Evolutionary conservation across 2,329 filamentous ascomycete species (phyloP).

Genomic region (Cladophialophora yegresii): DNA sequence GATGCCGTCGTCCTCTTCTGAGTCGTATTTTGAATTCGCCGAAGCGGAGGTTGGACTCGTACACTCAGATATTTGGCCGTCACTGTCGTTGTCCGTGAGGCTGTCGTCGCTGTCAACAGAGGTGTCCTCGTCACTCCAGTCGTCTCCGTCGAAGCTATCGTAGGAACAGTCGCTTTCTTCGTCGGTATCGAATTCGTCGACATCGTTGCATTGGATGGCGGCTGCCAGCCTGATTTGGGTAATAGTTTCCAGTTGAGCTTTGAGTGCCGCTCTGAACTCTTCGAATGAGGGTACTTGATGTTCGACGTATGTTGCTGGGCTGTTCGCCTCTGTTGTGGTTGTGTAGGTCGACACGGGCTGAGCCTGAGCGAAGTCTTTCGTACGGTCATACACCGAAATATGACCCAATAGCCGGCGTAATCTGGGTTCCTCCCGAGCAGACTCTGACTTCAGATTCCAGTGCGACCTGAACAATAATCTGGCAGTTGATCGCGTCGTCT

Average conservation of each 20-base stretch:
- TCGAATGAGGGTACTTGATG: constrained; percentile 28
- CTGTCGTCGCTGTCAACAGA: constrained; percentile 29
- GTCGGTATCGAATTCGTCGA: constrained; percentile 15
- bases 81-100: constrained; percentile 30
- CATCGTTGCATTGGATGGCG: constrained; percentile 2
- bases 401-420: constrained; percentile 31
- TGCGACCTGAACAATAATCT: constrained; percentile 27
- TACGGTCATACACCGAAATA: constrained; percentile 29
- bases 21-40: constrained; percentile 14
- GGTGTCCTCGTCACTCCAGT: constrained; percentile 25
- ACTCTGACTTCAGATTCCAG: constrained; percentile 30
- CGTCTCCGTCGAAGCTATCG: constrained; percentile 22
- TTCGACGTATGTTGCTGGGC: constrained; percentile 21
- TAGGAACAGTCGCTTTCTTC: constrained; percentile 20
- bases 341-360: background rate
- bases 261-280: constrained; percentile 31
- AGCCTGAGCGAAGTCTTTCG: constrained; percentile 1
- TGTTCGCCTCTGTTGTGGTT: constrained; percentile 5
- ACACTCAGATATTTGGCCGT: constrained; percentile 21
- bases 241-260: constrained; percentile 24
- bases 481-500: constrained; percentile 13
- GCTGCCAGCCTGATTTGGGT: constrained; percentile 4
- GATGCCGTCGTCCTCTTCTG: constrained; percentile 15
- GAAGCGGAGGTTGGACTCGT: constrained; percentile 22
- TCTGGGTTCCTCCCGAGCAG: constrained; percentile 24